These are phyloP conservation scores for Pythium rishiriense DNA, from an alignment of 352 stramenopile species.

Conservation along the genomic window DNA sequence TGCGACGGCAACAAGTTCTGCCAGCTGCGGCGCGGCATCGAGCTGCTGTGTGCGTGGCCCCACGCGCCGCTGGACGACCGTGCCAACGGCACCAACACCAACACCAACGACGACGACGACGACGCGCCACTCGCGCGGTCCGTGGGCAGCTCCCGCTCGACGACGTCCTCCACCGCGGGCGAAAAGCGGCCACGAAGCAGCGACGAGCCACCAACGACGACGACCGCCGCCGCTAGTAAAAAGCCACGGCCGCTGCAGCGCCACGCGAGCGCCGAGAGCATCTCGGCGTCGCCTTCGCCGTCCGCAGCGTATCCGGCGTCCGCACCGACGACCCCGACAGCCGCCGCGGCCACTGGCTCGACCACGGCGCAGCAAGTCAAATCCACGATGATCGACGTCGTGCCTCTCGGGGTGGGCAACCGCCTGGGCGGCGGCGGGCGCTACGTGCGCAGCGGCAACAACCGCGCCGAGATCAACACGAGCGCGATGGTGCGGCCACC, in stretches of 20 bases:
- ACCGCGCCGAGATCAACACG: conserved; percentile 22
- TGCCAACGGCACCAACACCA: too few relatives aligned
- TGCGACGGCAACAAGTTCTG: conserved; percentile 53
- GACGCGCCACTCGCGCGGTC: conserved; percentile 12
- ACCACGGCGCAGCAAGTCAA: conserved; percentile 42
- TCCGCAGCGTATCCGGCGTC: not conserved
- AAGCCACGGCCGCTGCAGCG: conserved; percentile 19
- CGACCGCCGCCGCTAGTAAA: conserved; percentile 2
- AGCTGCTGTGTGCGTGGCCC: conserved; percentile 47
- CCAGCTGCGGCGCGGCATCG: conserved; percentile 51
- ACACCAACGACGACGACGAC: conserved; percentile 3
- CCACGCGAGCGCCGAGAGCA: conserved; percentile 11
- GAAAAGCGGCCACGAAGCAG: conserved; percentile 28
- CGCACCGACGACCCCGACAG: conserved; percentile 12
- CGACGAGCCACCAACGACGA: conserved; percentile 21
- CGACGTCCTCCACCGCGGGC: not conserved
- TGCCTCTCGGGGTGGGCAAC: conserved; percentile 46
- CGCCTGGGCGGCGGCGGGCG: conserved; percentile 43
- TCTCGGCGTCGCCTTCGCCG: conserved; percentile 3
- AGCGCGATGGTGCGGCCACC: conserved; percentile 8
- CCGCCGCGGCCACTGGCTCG: not conserved
- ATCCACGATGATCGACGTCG: conserved; percentile 43
- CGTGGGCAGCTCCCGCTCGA: not conserved
- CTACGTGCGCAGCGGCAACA: conserved; percentile 75
- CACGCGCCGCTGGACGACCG: conserved; percentile 27